Base-by-base conservation (phyloP, 1,139 yeast genomes). In the Lodderomyces theae region DNA sequence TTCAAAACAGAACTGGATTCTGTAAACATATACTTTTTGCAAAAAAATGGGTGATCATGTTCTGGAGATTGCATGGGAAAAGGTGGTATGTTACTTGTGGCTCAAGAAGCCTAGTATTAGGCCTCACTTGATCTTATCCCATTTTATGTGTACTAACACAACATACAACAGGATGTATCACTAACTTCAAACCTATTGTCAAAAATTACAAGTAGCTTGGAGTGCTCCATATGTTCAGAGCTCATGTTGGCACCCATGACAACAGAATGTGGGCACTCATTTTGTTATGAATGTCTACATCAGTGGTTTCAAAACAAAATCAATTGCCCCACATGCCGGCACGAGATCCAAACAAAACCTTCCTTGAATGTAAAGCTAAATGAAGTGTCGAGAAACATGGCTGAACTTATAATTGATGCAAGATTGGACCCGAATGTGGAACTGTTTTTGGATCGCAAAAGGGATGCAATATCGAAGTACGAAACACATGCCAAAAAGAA, bases 241-340 rank as follows among this genome's bases (percentile, higher is more conserved):
- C 53, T 61, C 10, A 72, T 72, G 77, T 63, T 64, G 46, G 66
- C 66, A 3, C 77, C 77, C 5, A 66, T 69, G 40, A 53, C 66
- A 15, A 54, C 67, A 7, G 57, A 63, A 22, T 72, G 77, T 51
- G 77, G 77, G 15, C 77, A 71, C 47, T 61, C 72, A 3, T 69
- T 69, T 47, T 71, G 77, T 53, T 71, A 69, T 49, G 68, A 64
- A 42, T 80, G 86, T 49, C 58, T 79, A 21, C 54, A 59, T 18
- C 61, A 66, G 15, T 79, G 85, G 85, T 67, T 79, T 44, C 62
- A 62, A 19, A 69, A 64, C 42, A 69, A 68, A 42, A 58, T 63
- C 41, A 66, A 77, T 35, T 80, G 86, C 52, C 86, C 86, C 7
- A 61, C 74, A 1, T 80, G 86, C 53, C 65, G 85, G 7, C 63